Conservation (phyloP, 129 eudicot species). For the Lonicera japonica region DNA sequence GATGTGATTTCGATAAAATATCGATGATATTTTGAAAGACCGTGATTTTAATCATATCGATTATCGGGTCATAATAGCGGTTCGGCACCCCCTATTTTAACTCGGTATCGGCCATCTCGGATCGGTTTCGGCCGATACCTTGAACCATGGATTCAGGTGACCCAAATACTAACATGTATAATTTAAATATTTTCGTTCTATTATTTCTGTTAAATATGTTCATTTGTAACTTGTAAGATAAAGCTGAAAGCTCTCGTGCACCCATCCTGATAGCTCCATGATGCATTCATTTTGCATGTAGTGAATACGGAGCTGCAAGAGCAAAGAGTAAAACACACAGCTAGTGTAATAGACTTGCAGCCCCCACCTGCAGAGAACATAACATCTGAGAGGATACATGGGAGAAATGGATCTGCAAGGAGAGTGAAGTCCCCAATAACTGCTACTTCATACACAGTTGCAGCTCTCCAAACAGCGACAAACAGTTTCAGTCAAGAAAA, state of each 20-base stretch:
- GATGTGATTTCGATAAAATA: too few species aligned
- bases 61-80: too few species aligned
- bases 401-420: slow-evolving; percentile 66
- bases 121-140: too few species aligned
- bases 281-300: slow-evolving; percentile 20
- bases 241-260: not conserved
- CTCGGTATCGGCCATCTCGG: too few species aligned
- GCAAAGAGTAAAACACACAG: slow-evolving; percentile 52
- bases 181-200: not conserved
- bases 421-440: slow-evolving; percentile 77
- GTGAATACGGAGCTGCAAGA: slow-evolving; percentile 75
- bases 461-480: slow-evolving; percentile 91
- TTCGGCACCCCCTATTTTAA: too few species aligned
- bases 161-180: too few species aligned
- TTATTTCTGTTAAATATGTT: not conserved
- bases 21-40: too few species aligned
- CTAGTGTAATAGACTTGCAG: slow-evolving; percentile 51
- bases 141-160: too few species aligned
- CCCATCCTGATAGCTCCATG: slow-evolving; percentile 1
- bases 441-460: slow-evolving; percentile 88
- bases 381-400: slow-evolving; percentile 45
- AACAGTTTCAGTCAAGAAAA: slow-evolving; percentile 96
- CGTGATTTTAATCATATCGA: too few species aligned
- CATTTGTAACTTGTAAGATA: not conserved
- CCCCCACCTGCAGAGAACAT: slow-evolving; percentile 54